Percentiles rank a stretch among this genome's conserved stretches.
phyloP scores from a whole-genome alignment of 805 yeast genomes.

The Yamadazyma phyllophila region DNA sequence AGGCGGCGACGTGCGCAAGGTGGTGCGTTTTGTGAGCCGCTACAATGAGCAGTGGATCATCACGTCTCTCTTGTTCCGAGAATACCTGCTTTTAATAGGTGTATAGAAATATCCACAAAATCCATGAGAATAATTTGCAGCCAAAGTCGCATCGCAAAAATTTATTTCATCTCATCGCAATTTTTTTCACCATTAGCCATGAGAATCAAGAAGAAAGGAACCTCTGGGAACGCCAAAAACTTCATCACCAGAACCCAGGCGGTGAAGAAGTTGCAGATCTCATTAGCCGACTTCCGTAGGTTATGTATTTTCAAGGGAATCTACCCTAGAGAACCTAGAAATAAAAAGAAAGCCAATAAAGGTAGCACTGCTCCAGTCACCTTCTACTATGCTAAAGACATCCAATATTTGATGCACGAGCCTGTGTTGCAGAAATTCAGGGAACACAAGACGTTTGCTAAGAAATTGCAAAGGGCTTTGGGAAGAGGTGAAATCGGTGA shows the following conservation, averaged over 20 bases:
- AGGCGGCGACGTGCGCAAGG: background rate
- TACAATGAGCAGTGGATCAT: conserved; percentile 30
- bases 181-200: conserved; percentile 19
- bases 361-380: conserved; percentile 97
- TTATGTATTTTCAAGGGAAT: conserved; percentile 97
- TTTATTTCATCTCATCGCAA: conserved; percentile 11
- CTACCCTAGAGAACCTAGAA: conserved; percentile 94
- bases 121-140: background rate
- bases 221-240: conserved; percentile 86
- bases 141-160: background rate
- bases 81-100: conserved; percentile 6
- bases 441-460: conserved; percentile 92
- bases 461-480: conserved; percentile 82
- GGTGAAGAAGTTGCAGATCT: conserved; percentile 83
- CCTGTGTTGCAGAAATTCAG: conserved; percentile 89
- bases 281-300: conserved; percentile 94
- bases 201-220: conserved; percentile 80
- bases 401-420: conserved; percentile 92
- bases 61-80: conserved; percentile 18
- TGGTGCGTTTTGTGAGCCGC: conserved; percentile 19
- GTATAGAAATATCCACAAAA: background rate
- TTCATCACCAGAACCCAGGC: conserved; percentile 95
- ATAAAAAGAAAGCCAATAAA: conserved; percentile 94
- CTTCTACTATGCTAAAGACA: conserved; percentile 90
- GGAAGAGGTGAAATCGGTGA: conserved; percentile 89